phyloP scores from a whole-genome alignment of 1,284 basidiomycete genomes.

The Trichosporon ovoides region DNA sequence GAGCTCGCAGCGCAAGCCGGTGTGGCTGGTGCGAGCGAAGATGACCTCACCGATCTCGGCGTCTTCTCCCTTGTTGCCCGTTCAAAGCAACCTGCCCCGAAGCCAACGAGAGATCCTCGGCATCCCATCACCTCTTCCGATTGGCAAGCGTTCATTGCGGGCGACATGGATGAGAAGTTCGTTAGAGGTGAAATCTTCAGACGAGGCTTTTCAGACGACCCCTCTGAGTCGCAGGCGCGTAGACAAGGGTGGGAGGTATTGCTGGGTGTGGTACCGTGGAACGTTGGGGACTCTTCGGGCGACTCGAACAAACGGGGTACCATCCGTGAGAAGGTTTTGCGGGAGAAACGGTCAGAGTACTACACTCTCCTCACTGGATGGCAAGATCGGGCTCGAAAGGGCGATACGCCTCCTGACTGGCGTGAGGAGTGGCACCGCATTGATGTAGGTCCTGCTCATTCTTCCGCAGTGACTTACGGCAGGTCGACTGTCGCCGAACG shows the following conservation, averaged over 20 bases:
- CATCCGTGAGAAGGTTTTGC: slow-evolving; percentile 53
- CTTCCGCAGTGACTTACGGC: slow-evolving; percentile 34
- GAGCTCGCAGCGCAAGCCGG: slow-evolving; percentile 54
- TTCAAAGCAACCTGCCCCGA: slow-evolving; percentile 34
- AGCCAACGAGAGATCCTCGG: slow-evolving; percentile 44
- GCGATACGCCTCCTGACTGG: slow-evolving; percentile 41
- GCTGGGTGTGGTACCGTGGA: slow-evolving; percentile 76
- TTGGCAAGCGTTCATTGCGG: slow-evolving; percentile 38
- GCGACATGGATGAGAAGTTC: slow-evolving; percentile 40
- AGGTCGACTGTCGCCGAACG: slow-evolving; percentile 96
- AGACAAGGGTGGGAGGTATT: slow-evolving; percentile 83
- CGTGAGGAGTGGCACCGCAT: slow-evolving; percentile 50
- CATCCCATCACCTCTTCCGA: slow-evolving; percentile 41
- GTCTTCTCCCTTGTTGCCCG: slow-evolving; percentile 72
- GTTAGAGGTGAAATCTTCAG: slow-evolving; percentile 45
- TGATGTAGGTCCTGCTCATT: slow-evolving; percentile 37
- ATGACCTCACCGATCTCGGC: slow-evolving; percentile 69
- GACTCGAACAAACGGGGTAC: slow-evolving; percentile 4
- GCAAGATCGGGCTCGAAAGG: slow-evolving; percentile 51
- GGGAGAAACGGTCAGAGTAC: slow-evolving; percentile 64
- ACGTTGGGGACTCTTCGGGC: slow-evolving; percentile 16
- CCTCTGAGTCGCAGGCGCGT: slow-evolving; percentile 59
- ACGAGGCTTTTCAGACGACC: slow-evolving; percentile 62
- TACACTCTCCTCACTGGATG: slow-evolving; percentile 66
- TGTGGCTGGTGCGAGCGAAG: slow-evolving; percentile 14